These are phyloP conservation scores for Striga asiatica DNA, from an alignment of 257 asterid species.

Conservation along the genomic window DNA sequence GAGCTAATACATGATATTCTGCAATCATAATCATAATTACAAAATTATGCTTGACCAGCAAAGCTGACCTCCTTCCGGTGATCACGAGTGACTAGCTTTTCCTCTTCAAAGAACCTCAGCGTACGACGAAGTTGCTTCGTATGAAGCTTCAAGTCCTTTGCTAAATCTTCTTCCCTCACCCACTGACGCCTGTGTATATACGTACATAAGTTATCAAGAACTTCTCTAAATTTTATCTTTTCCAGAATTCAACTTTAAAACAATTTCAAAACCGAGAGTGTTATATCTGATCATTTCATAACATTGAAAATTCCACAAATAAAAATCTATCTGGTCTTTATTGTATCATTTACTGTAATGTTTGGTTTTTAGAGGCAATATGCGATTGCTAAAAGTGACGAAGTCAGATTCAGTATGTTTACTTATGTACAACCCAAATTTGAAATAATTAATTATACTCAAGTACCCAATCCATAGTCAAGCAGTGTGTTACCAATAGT, in stretches of 20 bases:
- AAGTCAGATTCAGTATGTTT: too few species aligned
- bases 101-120: constrained; percentile 81
- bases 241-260: too few species aligned
- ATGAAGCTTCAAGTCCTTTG: constrained; percentile 94
- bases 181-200: constrained; percentile 66
- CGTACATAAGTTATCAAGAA: not conserved
- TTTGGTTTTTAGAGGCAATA: not conserved
- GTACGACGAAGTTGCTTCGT: constrained; percentile 93
- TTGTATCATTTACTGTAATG: not conserved
- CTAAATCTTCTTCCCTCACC: constrained; percentile 98
- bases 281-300: not conserved
- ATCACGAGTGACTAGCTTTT: constrained; percentile 75
- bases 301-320: not conserved
- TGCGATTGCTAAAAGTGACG: not conserved
- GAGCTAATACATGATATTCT: not conserved
- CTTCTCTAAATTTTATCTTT: too few species aligned
- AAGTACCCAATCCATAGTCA: not conserved
- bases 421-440: not conserved
- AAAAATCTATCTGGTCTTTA: not conserved
- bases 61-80: constrained; percentile 79
- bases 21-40: not conserved
- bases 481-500: not conserved
- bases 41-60: not conserved
- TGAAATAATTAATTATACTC: not conserved
- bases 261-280: too few species aligned